phyloP scores from a whole-genome alignment of 2,329 filamentous ascomycete species.

The Penicillium corylophilum region DNA sequence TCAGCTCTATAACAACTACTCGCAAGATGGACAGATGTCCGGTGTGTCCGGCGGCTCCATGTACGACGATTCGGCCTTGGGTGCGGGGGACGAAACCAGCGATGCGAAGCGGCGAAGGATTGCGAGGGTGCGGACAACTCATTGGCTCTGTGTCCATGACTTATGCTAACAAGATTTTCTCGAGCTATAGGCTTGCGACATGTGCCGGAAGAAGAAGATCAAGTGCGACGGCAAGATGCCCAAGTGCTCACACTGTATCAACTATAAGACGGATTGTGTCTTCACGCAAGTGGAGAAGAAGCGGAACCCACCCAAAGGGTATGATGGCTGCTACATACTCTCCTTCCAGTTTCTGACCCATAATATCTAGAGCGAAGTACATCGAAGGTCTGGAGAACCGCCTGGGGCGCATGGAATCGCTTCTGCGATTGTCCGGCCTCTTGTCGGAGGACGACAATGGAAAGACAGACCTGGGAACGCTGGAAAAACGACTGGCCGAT shows the following conservation, averaged over 20 bases:
- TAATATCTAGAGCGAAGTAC: conserved; percentile 74
- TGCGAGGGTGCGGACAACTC: conserved; percentile 64
- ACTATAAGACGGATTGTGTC: conserved; percentile 96
- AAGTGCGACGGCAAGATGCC: conserved; percentile 97
- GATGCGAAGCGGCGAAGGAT: conserved; percentile 89
- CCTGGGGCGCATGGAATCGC: conserved; percentile 89
- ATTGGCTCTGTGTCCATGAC: neutral
- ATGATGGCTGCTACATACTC: conserved; percentile 32
- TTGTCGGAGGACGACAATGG: conserved; percentile 82
- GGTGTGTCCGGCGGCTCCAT: conserved; percentile 47
- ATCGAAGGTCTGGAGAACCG: conserved; percentile 96
- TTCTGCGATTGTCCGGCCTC: conserved; percentile 81
- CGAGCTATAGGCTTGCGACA: conserved; percentile 73
- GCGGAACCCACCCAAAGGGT: conserved; percentile 95
- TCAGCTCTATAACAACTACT: conserved; percentile 67
- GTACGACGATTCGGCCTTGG: conserved; percentile 47
- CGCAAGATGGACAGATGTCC: conserved; percentile 58
- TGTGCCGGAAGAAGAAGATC: conserved; percentile 92
- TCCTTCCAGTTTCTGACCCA: conserved; percentile 13
- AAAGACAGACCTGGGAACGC: conserved; percentile 79
- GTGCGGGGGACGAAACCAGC: conserved; percentile 56
- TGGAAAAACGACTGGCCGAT: conserved; percentile 73
- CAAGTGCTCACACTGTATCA: conserved; percentile 90
- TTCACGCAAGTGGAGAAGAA: conserved; percentile 99
- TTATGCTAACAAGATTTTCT: conserved; percentile 9